phyloP scores from a whole-genome alignment of 495 filamentous ascomycete species.

The Tricharina praecox region DNA sequence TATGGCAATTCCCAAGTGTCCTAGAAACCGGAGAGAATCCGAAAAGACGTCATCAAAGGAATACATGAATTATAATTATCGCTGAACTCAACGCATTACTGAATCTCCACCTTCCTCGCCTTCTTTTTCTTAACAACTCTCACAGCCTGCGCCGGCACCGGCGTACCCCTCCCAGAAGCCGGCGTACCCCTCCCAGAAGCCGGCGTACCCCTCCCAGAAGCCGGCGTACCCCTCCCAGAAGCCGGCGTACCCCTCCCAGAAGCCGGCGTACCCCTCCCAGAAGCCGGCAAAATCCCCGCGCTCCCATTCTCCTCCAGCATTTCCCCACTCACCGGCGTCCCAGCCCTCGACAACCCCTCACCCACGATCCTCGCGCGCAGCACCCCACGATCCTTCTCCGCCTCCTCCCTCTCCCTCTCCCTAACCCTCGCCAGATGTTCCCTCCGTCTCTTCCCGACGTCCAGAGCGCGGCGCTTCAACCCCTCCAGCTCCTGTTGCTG shows the following conservation, averaged over 20 bases:
- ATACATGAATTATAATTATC: too few relatives aligned
- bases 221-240: background rate
- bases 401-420: slow-evolving; percentile 17
- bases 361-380: slow-evolving; percentile 13
- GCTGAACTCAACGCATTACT: too few relatives aligned
- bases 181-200: background rate
- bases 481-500: slow-evolving; percentile 18
- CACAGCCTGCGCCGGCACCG: slow-evolving; percentile 4
- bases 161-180: slow-evolving; percentile 5
- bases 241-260: background rate
- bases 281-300: background rate
- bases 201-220: slow-evolving; percentile 1
- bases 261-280: slow-evolving; percentile 1
- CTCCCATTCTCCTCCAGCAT: background rate
- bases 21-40: too few relatives aligned
- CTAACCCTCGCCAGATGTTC: slow-evolving; percentile 12
- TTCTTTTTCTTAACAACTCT: slow-evolving; percentile 25
- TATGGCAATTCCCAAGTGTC: too few relatives aligned
- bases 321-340: background rate
- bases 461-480: slow-evolving; percentile 17
- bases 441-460: slow-evolving; percentile 15
- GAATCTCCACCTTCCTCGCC: slow-evolving; percentile 24
- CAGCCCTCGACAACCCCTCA: background rate
- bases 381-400: slow-evolving; percentile 21
- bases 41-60: too few relatives aligned